Evolutionary conservation across 768 basidiomycete species (phyloP), one percentile per base, ranked within the genome.

Genomic region (Hygrophorus russula): DNA sequence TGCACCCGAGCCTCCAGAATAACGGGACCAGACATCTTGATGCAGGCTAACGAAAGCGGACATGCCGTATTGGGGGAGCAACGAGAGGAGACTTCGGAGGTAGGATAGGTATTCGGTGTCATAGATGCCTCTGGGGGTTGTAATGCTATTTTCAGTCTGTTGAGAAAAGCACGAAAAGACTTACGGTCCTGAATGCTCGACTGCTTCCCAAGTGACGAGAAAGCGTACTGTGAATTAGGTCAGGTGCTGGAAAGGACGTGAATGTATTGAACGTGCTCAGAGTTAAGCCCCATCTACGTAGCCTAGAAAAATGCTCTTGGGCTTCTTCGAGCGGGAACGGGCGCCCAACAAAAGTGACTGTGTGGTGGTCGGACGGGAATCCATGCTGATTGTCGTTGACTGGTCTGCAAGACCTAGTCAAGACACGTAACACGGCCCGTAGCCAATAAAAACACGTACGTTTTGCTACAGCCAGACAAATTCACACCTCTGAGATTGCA

Each of bases 21-120:
- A 93, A 3, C 94, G 78, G 0, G 91, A 94, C 87, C 90, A 97
- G 27, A 97, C 90, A 57, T 97, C 91, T 59, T 94, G 94, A 57
- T 98, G 94, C 44, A 94, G 57, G 8, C 78, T 79, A 13, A 93
- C 72, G 51, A 87, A 88, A 2, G 82, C 82, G 2, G 69, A 66
- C 27, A 91, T 58, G 11, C 83, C 82, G 47, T 82, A 90, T 47
- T 78, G 57, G 0, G 88, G 82, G 18, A 90, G 65, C 18, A 86
- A 55, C 0, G 76, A 73, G 7, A 90, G 64, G 2, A 99, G 61
- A 1, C 64, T 54, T 45, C 77, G 76, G 24, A 99, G 63, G 55
- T 98, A 97, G 13, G 69, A 56, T 4, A 98, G 67, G 58, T 96
- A 98, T 40, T 81, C 80, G 5, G 61, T 64, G 58, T 98, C 94